Percentiles rank a stretch among this genome's conserved stretches.
Conservation (phyloP, 2,329 filamentous ascomycete species). For the Chrysosphaeria jannelii region DNA sequence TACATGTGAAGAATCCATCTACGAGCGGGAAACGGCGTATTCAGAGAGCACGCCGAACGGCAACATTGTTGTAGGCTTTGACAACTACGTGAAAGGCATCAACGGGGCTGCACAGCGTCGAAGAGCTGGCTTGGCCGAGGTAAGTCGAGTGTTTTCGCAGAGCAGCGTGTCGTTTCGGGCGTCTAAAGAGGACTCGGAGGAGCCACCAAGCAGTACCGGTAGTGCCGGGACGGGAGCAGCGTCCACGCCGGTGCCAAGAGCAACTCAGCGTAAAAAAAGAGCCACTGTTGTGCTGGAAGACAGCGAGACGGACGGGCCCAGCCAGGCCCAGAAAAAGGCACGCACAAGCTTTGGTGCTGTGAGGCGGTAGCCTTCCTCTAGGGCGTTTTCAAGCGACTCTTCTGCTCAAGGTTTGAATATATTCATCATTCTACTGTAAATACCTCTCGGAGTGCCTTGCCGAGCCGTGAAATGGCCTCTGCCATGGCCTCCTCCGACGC, state of each 20-base stretch:
- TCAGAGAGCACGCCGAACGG: conserved; percentile 69
- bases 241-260: conserved; percentile 4
- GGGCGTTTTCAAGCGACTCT: too few relatives aligned
- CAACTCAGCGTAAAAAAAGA: conserved; percentile 1
- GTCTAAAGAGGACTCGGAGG: conserved; percentile 5
- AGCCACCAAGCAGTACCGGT: conserved; percentile 22
- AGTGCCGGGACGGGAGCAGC: conserved; percentile 17
- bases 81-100: conserved; percentile 85
- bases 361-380: too few relatives aligned
- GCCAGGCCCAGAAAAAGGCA: conserved; percentile 15
- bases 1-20: conserved; percentile 64
- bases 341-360: conserved; percentile 25
- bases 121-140: conserved; percentile 32
- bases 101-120: conserved; percentile 31
- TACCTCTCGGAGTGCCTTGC: conserved; percentile 34
- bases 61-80: conserved; percentile 93
- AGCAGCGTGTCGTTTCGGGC: conserved; percentile 22
- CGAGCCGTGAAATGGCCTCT: conserved; percentile 45
- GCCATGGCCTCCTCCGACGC: conserved; percentile 40
- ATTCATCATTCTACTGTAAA: conserved; percentile 11
- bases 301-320: conserved; percentile 24
- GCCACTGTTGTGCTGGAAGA: conserved; percentile 12
- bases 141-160: conserved; percentile 42
- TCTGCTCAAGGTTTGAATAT: too few relatives aligned
- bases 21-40: conserved; percentile 58